Percentiles rank a stretch among this genome's conserved stretches.
These are phyloP conservation scores for Diaporthe batatas DNA, from an alignment of 2,329 filamentous ascomycete genomes.

Conservation along the genomic window DNA sequence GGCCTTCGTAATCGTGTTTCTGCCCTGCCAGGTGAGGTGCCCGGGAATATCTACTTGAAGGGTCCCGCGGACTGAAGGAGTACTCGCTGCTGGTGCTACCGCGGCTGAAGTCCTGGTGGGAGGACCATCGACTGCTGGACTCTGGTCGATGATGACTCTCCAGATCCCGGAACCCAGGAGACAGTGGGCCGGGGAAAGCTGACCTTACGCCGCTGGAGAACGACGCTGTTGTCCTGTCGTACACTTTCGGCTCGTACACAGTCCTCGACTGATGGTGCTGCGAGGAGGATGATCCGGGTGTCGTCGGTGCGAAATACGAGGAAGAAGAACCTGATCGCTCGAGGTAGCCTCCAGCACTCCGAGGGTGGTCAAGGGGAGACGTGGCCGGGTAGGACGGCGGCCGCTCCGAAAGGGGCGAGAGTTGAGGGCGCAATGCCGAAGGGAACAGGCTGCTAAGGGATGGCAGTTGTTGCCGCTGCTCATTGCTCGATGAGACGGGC, in stretches of 20 bases:
- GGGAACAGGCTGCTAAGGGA: conserved; percentile 70
- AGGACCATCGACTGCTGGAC: conserved; percentile 54
- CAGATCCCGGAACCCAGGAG: conserved; percentile 58
- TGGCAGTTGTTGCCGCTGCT: conserved; percentile 64
- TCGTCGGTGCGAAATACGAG: conserved; percentile 62
- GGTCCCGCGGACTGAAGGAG: conserved; percentile 58
- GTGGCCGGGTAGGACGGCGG: conserved; percentile 57
- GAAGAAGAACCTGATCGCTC: conserved; percentile 56
- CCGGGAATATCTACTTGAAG: conserved; percentile 24
- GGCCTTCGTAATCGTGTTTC: conserved; percentile 50
- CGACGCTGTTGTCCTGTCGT: conserved; percentile 55
- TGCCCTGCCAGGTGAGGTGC: conserved; percentile 53
- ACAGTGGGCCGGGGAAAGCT: conserved; percentile 59
- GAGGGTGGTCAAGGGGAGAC: conserved; percentile 63
- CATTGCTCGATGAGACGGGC: conserved; percentile 24
- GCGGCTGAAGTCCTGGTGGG: conserved; percentile 56
- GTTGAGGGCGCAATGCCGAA: conserved; percentile 57
- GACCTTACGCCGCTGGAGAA: conserved; percentile 49
- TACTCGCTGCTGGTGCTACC: conserved; percentile 59
- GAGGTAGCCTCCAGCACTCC: conserved; percentile 53
- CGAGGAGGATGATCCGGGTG: conserved; percentile 52
- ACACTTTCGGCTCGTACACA: conserved; percentile 60
- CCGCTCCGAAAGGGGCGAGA: conserved; percentile 62
- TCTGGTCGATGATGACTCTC: conserved; percentile 53
- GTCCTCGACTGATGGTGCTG: conserved; percentile 56